phyloP scores from a whole-genome alignment of 306 rosid genomes.

The Prunus fruticosa region DNA sequence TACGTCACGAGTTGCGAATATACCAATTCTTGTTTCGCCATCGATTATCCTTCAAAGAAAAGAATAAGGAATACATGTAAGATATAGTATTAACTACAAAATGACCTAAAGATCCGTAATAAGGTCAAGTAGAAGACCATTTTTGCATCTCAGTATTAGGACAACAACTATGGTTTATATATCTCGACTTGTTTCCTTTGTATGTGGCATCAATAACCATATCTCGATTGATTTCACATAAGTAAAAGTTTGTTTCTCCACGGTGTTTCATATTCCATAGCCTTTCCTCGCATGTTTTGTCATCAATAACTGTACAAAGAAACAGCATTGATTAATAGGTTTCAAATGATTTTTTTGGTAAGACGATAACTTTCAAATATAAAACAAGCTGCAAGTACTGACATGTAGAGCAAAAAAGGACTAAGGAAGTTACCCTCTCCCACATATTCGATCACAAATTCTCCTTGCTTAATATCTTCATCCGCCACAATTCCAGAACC shows the following conservation, averaged over 20 bases:
- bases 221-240: constrained; percentile 94
- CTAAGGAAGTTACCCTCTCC: constrained; percentile 69
- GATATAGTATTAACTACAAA: background rate
- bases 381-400: background rate
- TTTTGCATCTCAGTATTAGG: constrained; percentile 99
- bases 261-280: constrained; percentile 97
- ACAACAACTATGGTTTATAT: constrained; percentile 92
- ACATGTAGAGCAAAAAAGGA: background rate
- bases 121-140: constrained; percentile 58
- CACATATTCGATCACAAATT: constrained; percentile 88
- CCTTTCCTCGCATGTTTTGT: constrained; percentile 87
- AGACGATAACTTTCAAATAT: background rate
- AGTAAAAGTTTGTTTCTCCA: constrained; percentile 91
- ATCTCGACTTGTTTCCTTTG: constrained; percentile 97
- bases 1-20: constrained; percentile 70
- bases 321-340: constrained; percentile 23
- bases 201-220: constrained; percentile 97
- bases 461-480: constrained; percentile 89
- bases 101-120: constrained; percentile 8
- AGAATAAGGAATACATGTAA: constrained; percentile 15
- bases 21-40: constrained; percentile 94
- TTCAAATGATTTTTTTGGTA: background rate
- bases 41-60: constrained; percentile 69
- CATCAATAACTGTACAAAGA: constrained; percentile 76
- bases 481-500: constrained; percentile 88